phyloP scores from a whole-genome alignment of 805 yeast genomes.

The Myxozyma neotropica region DNA sequence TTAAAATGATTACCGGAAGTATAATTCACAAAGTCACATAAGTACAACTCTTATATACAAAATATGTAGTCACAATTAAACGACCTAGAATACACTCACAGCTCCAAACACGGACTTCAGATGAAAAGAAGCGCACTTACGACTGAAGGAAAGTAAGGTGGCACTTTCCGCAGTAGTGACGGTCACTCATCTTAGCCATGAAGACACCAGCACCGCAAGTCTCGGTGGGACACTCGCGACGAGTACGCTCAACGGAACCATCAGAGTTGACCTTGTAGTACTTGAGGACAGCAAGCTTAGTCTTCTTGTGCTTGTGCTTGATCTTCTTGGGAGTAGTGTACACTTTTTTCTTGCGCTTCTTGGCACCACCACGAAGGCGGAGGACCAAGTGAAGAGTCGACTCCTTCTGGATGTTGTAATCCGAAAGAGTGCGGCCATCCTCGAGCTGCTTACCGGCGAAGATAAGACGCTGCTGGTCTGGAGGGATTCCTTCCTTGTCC shows the following conservation, averaged over 20 bases:
- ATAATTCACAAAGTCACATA: too few relatives aligned
- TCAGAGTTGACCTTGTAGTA: conserved; percentile 99
- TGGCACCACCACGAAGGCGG: conserved; percentile 99
- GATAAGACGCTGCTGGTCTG: conserved; percentile 95
- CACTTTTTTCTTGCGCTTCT: conserved; percentile 99
- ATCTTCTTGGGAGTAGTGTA: conserved; percentile 99
- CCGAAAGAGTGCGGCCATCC: conserved; percentile 85
- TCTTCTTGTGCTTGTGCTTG: conserved; percentile 99
- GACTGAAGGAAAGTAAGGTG: conserved; percentile 72
- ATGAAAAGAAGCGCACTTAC: conserved; percentile 1
- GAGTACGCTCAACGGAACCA: conserved; percentile 97
- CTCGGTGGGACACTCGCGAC: conserved; percentile 93
- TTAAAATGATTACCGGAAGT: too few relatives aligned
- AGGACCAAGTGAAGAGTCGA: conserved; percentile 93
- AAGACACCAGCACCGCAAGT: conserved; percentile 98
- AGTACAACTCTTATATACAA: too few relatives aligned
- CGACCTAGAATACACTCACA: not conserved
- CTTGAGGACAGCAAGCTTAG: conserved; percentile 98
- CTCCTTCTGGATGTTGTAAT: conserved; percentile 98
- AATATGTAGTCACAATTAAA: not conserved
- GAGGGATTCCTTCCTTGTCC: conserved; percentile 97
- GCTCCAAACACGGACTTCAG: not conserved
- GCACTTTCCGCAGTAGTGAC: conserved; percentile 99
- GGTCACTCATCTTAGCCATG: conserved; percentile 98
- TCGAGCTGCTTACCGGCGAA: conserved; percentile 98